Evolutionary conservation across 441 rosid species (phyloP).

Genomic region (Populus hybrid): DNA sequence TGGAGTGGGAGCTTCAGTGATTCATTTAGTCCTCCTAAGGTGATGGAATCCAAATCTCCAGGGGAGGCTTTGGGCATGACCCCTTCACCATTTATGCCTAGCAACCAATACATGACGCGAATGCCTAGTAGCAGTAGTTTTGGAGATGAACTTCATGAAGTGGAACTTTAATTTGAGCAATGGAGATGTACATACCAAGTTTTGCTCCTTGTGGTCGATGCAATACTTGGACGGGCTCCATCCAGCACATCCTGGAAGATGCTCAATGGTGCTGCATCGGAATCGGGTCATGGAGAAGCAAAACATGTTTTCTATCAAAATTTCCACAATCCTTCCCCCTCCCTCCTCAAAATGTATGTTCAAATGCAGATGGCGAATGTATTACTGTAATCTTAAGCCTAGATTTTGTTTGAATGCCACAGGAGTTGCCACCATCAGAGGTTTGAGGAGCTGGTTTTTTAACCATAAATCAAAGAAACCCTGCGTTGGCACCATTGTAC

Average conservation of each 20-base stretch:
- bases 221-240: constrained; percentile 21
- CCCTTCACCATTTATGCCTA: constrained; percentile 37
- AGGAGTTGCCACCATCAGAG: constrained; percentile 25
- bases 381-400: constrained; percentile 13
- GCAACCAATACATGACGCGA: constrained; percentile 14
- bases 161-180: constrained; percentile 55
- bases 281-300: constrained; percentile 14
- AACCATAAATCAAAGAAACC: constrained; percentile 26
- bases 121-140: constrained; percentile 45
- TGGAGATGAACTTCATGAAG: constrained; percentile 88
- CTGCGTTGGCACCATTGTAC: constrained; percentile 39
- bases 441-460: constrained; percentile 31
- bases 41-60: constrained; percentile 28
- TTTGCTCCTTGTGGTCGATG: constrained; percentile 35
- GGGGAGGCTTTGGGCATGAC: constrained; percentile 40
- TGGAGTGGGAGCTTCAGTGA: constrained; percentile 80
- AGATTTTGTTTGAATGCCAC: constrained; percentile 16
- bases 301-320: constrained; percentile 11
- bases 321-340: background rate
- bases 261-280: constrained; percentile 14
- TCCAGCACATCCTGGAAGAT: constrained; percentile 14
- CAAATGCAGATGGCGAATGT: constrained; percentile 24
- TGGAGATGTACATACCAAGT: constrained; percentile 55
- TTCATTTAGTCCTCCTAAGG: constrained; percentile 32
- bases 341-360: background rate